Base-by-base conservation (phyloP, 345 rosid genomes). In the Nasturtium officinale region DNA sequence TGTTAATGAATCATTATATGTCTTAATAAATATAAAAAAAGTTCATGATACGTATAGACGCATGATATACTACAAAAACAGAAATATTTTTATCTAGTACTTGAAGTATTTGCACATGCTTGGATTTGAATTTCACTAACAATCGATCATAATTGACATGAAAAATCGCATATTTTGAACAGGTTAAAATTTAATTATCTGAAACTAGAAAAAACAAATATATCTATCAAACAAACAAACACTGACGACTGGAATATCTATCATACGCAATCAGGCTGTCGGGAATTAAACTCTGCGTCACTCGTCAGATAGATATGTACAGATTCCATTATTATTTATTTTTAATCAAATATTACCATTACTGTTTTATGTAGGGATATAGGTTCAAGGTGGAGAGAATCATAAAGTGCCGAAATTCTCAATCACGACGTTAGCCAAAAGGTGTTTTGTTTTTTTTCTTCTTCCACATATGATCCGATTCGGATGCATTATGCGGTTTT, bases 371-470 rank as follows among this genome's bases (percentile, higher is more conserved):
- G 23, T 42, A 52, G 18, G 21, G 50, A 52, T 60, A 74, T 50
- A 48, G 35, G 61, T 45, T 61, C 60, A 50, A 76, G 65, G 75
- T 76, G 79, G 53, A 5, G 52, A 54, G 71, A 69, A 76, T 76
- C 71, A 62, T 55, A 69, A 69, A 76, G 43, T 76, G 74, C 69
- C 50, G 53, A 54, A 51, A 58, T 13, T 53, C 63, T 38, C 48
- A 76, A 75, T 30, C 73, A 75, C 55, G 38, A 75, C 79, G 45
- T 76, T 62, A 71, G 79, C 79, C 75, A 69, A 69, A 76, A 76
- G 79, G 37, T 55, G 2, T 35, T 75, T 76, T 76, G 75, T 69
- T 76, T 62, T 35, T 26, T 69, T 23, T 23, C 25, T 23, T 23
- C 25, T 26, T 76, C 52, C 79, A 46, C 75, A 47, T 76, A 76